phyloP scores from a whole-genome alignment of 257 asterid species.

The Buddleja alternifolia region DNA sequence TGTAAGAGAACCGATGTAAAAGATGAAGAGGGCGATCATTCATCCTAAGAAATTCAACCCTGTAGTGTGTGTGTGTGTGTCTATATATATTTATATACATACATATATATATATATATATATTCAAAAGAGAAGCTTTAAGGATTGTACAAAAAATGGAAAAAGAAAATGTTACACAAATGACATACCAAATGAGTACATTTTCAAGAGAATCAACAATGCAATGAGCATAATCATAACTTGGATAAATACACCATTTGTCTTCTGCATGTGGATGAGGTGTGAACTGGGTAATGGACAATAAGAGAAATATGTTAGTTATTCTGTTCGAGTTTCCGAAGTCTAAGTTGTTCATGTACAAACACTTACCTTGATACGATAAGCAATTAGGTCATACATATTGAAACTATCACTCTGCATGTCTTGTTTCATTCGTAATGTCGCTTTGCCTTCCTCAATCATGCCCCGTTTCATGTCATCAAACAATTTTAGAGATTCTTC shows the following conservation, averaged over 20 bases:
- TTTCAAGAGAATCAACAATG: constrained; percentile 93
- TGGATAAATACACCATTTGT: constrained; percentile 98
- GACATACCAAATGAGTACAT: constrained; percentile 91
- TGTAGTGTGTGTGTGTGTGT: too few species aligned
- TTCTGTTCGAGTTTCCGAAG: constrained; percentile 7
- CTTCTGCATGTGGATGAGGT: constrained; percentile 99
- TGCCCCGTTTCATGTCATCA: constrained; percentile 82
- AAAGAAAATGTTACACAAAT: too few species aligned
- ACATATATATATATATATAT: too few species aligned
- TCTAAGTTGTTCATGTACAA: background rate
- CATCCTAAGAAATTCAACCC: too few species aligned
- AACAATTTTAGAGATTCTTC: constrained; percentile 85
- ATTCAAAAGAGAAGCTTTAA: too few species aligned
- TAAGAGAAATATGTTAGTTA: constrained; percentile 27
- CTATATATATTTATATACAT: too few species aligned
- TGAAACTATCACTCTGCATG: constrained; percentile 92
- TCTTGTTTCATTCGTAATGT: constrained; percentile 96
- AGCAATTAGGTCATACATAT: constrained; percentile 96
- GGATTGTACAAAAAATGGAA: too few species aligned
- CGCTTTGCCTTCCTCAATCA: constrained; percentile 90
- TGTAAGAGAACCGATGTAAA: too few species aligned
- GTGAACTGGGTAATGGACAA: constrained; percentile 65
- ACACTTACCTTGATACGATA: constrained; percentile 86
- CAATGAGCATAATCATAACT: constrained; percentile 97
- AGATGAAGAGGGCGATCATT: too few species aligned